Evolutionary conservation across 164 flowering plant species (phyloP).

Genomic region (Magnolia changhungtana): DNA sequence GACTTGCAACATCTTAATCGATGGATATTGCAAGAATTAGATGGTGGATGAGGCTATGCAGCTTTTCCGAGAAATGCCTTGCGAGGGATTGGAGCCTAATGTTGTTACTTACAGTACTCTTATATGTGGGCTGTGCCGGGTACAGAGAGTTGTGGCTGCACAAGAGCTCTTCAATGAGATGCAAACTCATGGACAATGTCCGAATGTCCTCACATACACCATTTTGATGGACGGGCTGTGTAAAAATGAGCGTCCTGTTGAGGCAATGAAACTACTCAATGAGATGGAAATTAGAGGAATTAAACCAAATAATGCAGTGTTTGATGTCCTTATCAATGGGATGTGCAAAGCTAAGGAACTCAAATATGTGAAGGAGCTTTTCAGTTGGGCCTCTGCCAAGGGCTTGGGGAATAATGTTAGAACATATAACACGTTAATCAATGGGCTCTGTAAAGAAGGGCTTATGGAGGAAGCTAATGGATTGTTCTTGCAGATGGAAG

Average conservation of each 20-base stretch:
- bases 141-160: no score
- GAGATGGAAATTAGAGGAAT: constrained; percentile 2
- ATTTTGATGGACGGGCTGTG: no score
- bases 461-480: constrained; percentile 2
- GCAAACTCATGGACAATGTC: no score
- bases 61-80: no score
- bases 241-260: no score
- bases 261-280: no score
- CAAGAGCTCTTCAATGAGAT: no score
- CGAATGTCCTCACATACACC: no score
- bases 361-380: constrained; percentile 37
- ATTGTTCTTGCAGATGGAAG: constrained; percentile 35
- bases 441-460: constrained; percentile 3
- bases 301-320: constrained; percentile 11
- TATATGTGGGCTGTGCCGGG: no score
- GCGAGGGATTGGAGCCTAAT: no score
- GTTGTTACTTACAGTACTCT: no score
- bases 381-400: constrained; percentile 15
- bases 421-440: constrained; percentile 1
- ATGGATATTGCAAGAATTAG: neutral
- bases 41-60: neutral
- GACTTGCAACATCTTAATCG: neutral
- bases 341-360: constrained; percentile 24
- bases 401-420: neutral
- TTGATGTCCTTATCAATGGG: constrained; percentile 39